phyloP scores from a whole-genome alignment of 2,329 filamentous ascomycete genomes.

The Hortaea sp. region DNA sequence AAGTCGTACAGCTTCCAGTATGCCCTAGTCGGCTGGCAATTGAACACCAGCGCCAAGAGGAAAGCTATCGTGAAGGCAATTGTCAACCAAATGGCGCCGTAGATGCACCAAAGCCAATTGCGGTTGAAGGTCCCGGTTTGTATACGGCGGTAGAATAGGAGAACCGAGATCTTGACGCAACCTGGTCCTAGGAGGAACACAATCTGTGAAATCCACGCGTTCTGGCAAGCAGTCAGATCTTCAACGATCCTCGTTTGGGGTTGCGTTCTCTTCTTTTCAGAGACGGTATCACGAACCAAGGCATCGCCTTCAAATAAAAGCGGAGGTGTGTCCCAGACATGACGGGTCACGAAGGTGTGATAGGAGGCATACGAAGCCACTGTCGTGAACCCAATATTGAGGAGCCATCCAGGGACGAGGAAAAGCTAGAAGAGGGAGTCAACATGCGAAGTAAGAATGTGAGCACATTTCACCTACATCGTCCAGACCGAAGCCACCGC shows the following conservation, averaged over 20 bases:
- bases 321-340: slow-evolving; percentile 14
- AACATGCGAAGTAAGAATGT: slow-evolving; percentile 1
- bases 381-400: slow-evolving; percentile 8
- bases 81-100: slow-evolving; percentile 9
- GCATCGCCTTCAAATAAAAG: slow-evolving; percentile 10
- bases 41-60: slow-evolving; percentile 8
- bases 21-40: slow-evolving; percentile 9
- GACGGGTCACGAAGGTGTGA: slow-evolving; percentile 6
- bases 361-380: too few species aligned
- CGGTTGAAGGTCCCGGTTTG: slow-evolving; percentile 12
- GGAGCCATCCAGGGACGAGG: slow-evolving; percentile 9
- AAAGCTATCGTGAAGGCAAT: slow-evolving; percentile 7
- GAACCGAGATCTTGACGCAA: slow-evolving; percentile 18
- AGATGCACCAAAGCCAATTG: slow-evolving; percentile 8
- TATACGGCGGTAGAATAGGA: slow-evolving; percentile 16
- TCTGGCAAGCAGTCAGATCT: neutral
- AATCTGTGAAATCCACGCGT: neutral
- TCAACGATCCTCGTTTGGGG: neutral
- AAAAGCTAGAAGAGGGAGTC: slow-evolving; percentile 4
- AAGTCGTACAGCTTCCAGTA: slow-evolving; percentile 10
- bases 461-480: slow-evolving; percentile 7
- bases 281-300: neutral
- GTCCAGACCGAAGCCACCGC: slow-evolving; percentile 17
- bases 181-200: neutral
- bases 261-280: neutral